phyloP scores from a whole-genome alignment of 2,329 filamentous ascomycete genomes.

The Penicillium sp. region DNA sequence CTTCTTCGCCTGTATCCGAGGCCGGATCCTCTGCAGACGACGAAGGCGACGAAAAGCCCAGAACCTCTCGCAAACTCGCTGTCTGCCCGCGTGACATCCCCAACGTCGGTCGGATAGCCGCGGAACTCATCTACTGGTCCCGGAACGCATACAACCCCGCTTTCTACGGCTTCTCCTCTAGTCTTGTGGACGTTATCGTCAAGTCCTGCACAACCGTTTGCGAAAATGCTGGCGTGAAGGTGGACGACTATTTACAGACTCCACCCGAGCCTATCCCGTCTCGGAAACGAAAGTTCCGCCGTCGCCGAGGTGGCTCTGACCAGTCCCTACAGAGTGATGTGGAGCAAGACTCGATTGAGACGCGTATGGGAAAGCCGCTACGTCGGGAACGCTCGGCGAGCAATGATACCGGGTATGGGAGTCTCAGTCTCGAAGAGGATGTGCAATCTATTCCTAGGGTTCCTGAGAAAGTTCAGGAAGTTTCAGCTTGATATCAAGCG shows the following conservation, averaged over 20 bases:
- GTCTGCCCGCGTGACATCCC: constrained; percentile 28
- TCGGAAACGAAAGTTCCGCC: constrained; percentile 23
- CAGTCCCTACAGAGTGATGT: constrained; percentile 18
- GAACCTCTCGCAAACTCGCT: constrained; percentile 6
- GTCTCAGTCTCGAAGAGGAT: constrained; percentile 27
- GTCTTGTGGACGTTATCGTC: constrained; percentile 39
- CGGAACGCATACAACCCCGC: constrained; percentile 45
- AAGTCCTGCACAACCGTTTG: constrained; percentile 40
- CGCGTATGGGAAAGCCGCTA: constrained; percentile 5
- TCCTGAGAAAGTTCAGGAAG: constrained; percentile 9
- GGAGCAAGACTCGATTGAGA: constrained; percentile 15
- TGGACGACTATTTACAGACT: constrained; percentile 31
- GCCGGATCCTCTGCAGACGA: constrained; percentile 28
- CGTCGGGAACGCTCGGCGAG: constrained; percentile 35
- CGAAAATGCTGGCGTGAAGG: constrained; percentile 35
- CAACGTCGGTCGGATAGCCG: constrained; percentile 39
- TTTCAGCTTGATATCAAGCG: constrained; percentile 3
- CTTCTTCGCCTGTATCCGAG: constrained; percentile 27
- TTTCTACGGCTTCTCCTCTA: constrained; percentile 42
- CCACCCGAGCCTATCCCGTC: constrained; percentile 22
- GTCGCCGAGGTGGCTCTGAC: constrained; percentile 15
- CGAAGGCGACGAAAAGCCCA: constrained; percentile 25
- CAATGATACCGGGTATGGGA: constrained; percentile 43
- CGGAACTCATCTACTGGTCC: constrained; percentile 46
- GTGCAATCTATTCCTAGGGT: constrained; percentile 1